Evolutionary conservation across 169 alveolate species (phyloP), one percentile per base, ranked within the genome.

Genomic region (Hammondia hammondi): DNA sequence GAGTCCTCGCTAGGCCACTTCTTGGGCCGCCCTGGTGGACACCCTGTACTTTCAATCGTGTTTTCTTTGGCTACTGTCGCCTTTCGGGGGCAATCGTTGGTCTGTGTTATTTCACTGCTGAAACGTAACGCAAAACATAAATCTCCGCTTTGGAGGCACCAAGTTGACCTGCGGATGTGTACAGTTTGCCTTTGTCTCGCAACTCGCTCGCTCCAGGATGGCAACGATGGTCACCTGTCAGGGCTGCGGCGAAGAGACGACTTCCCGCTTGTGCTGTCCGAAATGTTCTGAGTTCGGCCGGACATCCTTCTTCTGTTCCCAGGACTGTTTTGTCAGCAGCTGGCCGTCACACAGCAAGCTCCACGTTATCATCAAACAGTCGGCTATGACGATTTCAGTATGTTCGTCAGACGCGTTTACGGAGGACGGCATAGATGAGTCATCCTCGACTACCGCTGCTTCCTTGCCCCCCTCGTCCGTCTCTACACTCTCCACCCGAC

Each of bases 321-420:
- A 90, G 46, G 88, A 90, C 10, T 90, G 93, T 43, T 90, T 90
- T 27, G 48, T 21, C 27, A 56, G 67, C 45, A 24, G 85, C 24
- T 90, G 93, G 93, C 88, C 93, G n/a, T 90, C 93, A 3, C 93
- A 90, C 93, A 90, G 88, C 88, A 90, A 90, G 87, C 48, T 90
- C 35, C 93, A 90, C 45, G 93, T 81, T 32, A 81, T 90, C 43
- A 71, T 90, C n/a, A 73, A 73, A 17, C 85, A n/a, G 85, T 73
- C 85, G 39, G 43, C 85, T 24, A 35, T 37, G 85, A 35, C 24
- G 5, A 32, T 12, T 32, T n/a, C 85, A 32, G 43, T 27, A 6
- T n/a, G 39, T 24, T 73, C 85, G 27, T 37, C 43, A 32, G 85
- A 37, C 48, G 14, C 27, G 19, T 73, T 14, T 12, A 37, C 85